A percentile compares a stretch with the other conserved stretches of the same genome.
Evolutionary conservation across 768 basidiomycete genomes (phyloP).

Genomic region (Phylloporus sp.): DNA sequence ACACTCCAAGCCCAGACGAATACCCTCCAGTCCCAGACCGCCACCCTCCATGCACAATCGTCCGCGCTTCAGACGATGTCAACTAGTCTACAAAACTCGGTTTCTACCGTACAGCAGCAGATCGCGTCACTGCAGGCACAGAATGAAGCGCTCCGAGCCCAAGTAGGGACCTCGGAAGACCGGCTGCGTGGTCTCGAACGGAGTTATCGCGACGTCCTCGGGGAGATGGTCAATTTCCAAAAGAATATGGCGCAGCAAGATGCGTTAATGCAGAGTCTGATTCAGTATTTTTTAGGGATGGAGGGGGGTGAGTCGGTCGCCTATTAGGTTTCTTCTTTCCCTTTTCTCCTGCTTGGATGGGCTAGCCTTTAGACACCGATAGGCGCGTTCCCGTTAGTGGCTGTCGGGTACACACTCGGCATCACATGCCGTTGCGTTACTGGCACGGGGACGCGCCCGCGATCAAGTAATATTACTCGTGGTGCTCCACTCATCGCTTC

Average conservation of each 20-base stretch:
- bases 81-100: constrained; percentile 22
- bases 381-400: neutral
- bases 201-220: constrained; percentile 64
- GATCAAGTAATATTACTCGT: neutral
- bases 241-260: constrained; percentile 81
- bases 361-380: neutral
- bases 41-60: constrained; percentile 34
- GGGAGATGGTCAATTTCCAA: constrained; percentile 71
- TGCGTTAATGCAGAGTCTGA: constrained; percentile 72
- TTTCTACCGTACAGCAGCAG: constrained; percentile 29
- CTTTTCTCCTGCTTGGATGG: neutral
- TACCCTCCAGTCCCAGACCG: constrained; percentile 28
- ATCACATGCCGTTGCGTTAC: neutral
- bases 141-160: constrained; percentile 30
- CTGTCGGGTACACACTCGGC: neutral
- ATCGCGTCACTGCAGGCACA: constrained; percentile 25
- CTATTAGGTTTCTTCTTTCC: neutral
- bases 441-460: neutral
- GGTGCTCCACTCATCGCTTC: neutral
- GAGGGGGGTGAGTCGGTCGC: constrained; percentile 51
- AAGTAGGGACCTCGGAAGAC: constrained; percentile 38
- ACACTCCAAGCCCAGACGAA: constrained; percentile 26
- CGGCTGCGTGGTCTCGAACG: constrained; percentile 57
- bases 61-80: constrained; percentile 31
- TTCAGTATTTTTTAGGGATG: constrained; percentile 74